Percentiles rank a stretch among this genome's conserved stretches.
These are phyloP conservation scores for Coemansia sp. DNA, from an alignment of 192 early-diverging fungal genomes.

Conservation along the genomic window DNA sequence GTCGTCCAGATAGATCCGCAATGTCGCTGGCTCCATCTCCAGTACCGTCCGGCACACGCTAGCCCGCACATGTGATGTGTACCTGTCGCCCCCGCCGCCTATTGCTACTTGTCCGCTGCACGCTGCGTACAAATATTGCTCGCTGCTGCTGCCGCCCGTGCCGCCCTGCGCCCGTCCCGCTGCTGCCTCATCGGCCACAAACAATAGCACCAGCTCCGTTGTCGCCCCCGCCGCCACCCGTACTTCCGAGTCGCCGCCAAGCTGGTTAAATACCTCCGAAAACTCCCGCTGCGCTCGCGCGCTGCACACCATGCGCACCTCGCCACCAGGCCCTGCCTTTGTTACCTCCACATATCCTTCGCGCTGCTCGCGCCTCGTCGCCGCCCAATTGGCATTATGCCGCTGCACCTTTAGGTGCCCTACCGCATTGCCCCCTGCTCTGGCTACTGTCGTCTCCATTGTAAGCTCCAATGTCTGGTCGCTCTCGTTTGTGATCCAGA, in stretches of 20 bases:
- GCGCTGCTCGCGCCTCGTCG: constrained; percentile 15
- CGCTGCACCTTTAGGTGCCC: constrained; percentile 29
- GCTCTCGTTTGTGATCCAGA: constrained; percentile 37
- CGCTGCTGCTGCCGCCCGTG: constrained; percentile 14
- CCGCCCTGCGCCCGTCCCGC: neutral
- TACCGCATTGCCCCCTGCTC: neutral
- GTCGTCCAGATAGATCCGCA: constrained; percentile 91
- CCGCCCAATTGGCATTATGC: constrained; percentile 49
- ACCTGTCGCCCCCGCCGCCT: constrained; percentile 39
- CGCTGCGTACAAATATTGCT: constrained; percentile 9
- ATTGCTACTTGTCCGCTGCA: neutral
- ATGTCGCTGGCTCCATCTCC: constrained; percentile 89
- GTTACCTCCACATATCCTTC: constrained; percentile 28
- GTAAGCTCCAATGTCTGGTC: constrained; percentile 10
- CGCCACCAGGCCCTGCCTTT: neutral
- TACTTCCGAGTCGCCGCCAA: constrained; percentile 76
- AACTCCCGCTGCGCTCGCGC: constrained; percentile 54
- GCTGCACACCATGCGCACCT: constrained; percentile 31
- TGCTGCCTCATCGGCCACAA: constrained; percentile 47
- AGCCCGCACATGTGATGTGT: constrained; percentile 75
- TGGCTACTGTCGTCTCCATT: constrained; percentile 5
- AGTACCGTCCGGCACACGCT: constrained; percentile 87
- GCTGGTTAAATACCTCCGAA: constrained; percentile 93
- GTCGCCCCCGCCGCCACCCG: constrained; percentile 65
- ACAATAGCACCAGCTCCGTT: constrained; percentile 74